phyloP scores from a whole-genome alignment of 2,329 filamentous ascomycete species.

The Phoma sp. region DNA sequence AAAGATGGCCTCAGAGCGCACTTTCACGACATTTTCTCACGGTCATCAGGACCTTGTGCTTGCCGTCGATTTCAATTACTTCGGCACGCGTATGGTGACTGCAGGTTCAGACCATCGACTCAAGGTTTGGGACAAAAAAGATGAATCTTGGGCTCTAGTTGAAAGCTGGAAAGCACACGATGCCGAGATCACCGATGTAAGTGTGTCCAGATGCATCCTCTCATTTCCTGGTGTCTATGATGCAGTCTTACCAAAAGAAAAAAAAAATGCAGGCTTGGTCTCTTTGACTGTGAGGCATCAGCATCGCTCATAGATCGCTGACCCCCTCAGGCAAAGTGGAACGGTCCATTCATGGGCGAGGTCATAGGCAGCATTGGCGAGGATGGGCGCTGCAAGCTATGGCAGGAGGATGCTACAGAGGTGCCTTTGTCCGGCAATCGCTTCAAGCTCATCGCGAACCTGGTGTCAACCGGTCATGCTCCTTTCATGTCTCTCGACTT shows the following conservation, averaged over 20 bases:
- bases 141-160: conserved; percentile 75
- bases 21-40: conserved; percentile 68
- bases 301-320: conserved; percentile 17
- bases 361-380: conserved; percentile 87
- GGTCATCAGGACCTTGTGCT: conserved; percentile 82
- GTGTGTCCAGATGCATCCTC: conserved; percentile 29
- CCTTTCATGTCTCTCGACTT: conserved; percentile 82
- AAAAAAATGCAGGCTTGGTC: neutral
- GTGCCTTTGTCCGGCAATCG: conserved; percentile 75
- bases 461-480: conserved; percentile 70
- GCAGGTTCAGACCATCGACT: conserved; percentile 92
- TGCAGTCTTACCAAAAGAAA: neutral
- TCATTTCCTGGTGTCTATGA: neutral
- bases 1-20: conserved; percentile 45
- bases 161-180: conserved; percentile 92
- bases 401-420: conserved; percentile 87
- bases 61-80: conserved; percentile 87
- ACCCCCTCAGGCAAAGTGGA: conserved; percentile 79
- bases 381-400: conserved; percentile 88
- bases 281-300: neutral
- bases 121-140: conserved; percentile 86
- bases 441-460: conserved; percentile 73
- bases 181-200: conserved; percentile 85
- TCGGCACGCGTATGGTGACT: conserved; percentile 89
- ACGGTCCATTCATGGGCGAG: conserved; percentile 86